A percentile compares a stretch with the other conserved stretches of the same genome.
phyloP scores from a whole-genome alignment of 192 early-diverging fungal genomes.

The Coemansia sp. region DNA sequence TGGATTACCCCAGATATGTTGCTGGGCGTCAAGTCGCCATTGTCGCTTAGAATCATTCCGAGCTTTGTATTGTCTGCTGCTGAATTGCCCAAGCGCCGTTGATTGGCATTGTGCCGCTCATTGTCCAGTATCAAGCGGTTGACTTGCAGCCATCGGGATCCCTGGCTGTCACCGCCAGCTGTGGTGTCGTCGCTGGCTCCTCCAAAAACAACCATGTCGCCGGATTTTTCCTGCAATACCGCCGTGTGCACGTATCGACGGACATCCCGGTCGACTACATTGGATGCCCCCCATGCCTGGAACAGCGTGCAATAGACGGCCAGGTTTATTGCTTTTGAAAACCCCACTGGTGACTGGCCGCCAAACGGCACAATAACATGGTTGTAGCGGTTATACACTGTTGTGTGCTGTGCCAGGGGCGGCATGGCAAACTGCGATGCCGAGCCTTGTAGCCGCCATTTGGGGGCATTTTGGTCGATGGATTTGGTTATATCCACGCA shows the following conservation, averaged over 20 bases:
- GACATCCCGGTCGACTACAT: constrained; percentile 20
- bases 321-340: constrained; percentile 32
- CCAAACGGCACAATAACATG: constrained; percentile 44
- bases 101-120: constrained; percentile 9
- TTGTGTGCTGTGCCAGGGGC: constrained; percentile 45
- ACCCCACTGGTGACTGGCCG: constrained; percentile 30
- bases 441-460: constrained; percentile 37
- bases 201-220: constrained; percentile 49
- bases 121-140: constrained; percentile 41
- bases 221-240: constrained; percentile 30
- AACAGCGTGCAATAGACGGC: constrained; percentile 36
- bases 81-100: not conserved
- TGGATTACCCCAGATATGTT: constrained; percentile 20
- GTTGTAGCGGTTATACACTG: constrained; percentile 40
- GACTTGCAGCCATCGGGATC: constrained; percentile 24
- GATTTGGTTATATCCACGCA: constrained; percentile 38
- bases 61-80: constrained; percentile 6
- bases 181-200: constrained; percentile 41
- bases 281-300: constrained; percentile 46
- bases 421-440: constrained; percentile 51
- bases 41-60: constrained; percentile 24
- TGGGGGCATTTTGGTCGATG: constrained; percentile 17
- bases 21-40: constrained; percentile 21
- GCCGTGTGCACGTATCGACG: constrained; percentile 41
- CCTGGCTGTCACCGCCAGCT: not conserved